phyloP scores from a whole-genome alignment of 2,329 filamentous ascomycete genomes.

The Calonectria pseudoreteaudii region DNA sequence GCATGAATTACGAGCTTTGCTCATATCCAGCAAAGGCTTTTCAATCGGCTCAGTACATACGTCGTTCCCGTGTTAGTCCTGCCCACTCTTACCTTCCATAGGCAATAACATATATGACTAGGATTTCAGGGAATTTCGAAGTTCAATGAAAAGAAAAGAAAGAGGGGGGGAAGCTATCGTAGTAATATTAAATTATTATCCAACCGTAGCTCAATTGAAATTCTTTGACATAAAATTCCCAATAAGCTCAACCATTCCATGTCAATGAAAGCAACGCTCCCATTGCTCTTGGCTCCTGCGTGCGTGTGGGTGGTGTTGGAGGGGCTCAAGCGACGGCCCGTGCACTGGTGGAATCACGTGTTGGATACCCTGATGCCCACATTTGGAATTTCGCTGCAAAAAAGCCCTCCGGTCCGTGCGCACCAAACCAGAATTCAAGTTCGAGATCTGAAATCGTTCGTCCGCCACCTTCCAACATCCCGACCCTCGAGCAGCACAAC shows the following conservation, averaged over 20 bases:
- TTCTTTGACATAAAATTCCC: background rate
- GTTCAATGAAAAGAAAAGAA: too few relatives aligned
- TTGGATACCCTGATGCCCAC: background rate
- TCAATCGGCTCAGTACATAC: background rate
- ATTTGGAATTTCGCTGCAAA: conserved; percentile 55
- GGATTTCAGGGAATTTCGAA: background rate
- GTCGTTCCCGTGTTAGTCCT: background rate
- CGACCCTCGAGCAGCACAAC: conserved; percentile 59
- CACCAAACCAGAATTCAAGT: conserved; percentile 40
- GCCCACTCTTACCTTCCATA: background rate
- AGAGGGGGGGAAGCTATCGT: background rate
- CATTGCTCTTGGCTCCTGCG: conserved; percentile 46
- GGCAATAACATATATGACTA: background rate
- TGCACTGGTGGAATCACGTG: background rate
- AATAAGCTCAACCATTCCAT: background rate
- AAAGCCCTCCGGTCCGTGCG: conserved; percentile 50
- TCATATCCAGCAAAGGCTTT: background rate
- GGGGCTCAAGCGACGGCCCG: background rate
- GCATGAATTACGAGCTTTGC: background rate
- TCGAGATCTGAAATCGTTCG: conserved; percentile 52
- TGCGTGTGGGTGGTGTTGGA: background rate
- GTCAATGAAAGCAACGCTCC: conserved; percentile 25
- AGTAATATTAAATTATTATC: too few relatives aligned
- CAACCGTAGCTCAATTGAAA: background rate
- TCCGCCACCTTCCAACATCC: conserved; percentile 60